Evolutionary conservation across 352 stramenopile species (phyloP).

Genomic region (Phytophthora citricola): DNA sequence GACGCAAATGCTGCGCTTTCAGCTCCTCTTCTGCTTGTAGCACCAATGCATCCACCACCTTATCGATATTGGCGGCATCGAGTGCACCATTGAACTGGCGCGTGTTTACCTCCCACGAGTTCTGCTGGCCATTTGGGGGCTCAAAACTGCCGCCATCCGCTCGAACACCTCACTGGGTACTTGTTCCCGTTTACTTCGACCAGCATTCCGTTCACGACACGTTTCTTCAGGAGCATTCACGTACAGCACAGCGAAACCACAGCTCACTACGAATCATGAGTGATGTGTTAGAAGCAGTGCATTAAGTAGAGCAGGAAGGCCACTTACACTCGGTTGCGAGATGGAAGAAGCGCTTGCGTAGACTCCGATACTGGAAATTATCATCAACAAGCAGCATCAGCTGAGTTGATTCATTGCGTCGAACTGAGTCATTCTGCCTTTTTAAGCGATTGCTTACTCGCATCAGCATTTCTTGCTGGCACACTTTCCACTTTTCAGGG

Average conservation of each 20-base stretch:
- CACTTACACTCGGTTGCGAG: slow-evolving; percentile 52
- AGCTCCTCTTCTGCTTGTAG: slow-evolving; percentile 22
- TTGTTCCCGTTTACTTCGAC: slow-evolving; percentile 23
- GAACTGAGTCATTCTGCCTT: slow-evolving; percentile 1
- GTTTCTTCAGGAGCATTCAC: slow-evolving; percentile 33
- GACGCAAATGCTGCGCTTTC: slow-evolving; percentile 2
- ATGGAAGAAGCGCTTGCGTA: slow-evolving; percentile 73
- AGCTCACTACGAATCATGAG: slow-evolving; percentile 39
- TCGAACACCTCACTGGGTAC: slow-evolving; percentile 57
- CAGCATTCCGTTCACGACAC: slow-evolving; percentile 54
- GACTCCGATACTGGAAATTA: slow-evolving; percentile 74
- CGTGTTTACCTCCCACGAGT: slow-evolving; percentile 49
- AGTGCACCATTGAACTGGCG: slow-evolving; percentile 3
- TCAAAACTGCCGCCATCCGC: slow-evolving; percentile 58
- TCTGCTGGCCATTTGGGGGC: slow-evolving; percentile 23
- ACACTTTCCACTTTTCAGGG: slow-evolving; percentile 56
- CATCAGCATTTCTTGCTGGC: slow-evolving; percentile 54
- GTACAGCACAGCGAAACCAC: slow-evolving; percentile 57
- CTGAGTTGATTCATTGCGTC: neutral
- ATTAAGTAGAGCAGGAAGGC: neutral
- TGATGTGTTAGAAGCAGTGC: slow-evolving; percentile 24
- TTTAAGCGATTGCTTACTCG: slow-evolving; percentile 29
- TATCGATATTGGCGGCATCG: slow-evolving; percentile 2
- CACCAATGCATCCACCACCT: slow-evolving; percentile 27
- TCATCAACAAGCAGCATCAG: slow-evolving; percentile 73